phyloP scores from a whole-genome alignment of 345 rosid species.

The Sonneratia caseolaris region DNA sequence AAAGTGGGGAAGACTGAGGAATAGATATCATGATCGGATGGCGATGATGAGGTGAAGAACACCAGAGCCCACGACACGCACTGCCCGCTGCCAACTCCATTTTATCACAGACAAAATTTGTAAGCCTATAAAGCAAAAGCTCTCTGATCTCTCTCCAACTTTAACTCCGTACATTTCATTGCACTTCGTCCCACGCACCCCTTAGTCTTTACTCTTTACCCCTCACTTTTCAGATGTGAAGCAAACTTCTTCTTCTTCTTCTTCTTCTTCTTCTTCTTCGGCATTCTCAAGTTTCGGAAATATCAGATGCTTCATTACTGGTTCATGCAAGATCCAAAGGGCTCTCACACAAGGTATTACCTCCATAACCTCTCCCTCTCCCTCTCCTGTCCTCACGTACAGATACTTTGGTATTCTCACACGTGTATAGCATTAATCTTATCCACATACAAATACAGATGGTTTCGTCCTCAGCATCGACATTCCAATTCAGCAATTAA shows the following conservation, averaged over 20 bases:
- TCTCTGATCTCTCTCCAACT: constrained; percentile 5
- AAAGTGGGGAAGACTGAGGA: no score
- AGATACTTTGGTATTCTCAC: neutral
- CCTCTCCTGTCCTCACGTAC: no score
- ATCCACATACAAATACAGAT: neutral
- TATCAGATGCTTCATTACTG: constrained; percentile 13
- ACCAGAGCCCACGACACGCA: neutral
- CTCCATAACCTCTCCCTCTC: neutral
- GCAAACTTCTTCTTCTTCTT: constrained; percentile 6
- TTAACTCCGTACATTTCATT: neutral
- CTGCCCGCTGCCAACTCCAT: neutral
- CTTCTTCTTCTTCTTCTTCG: constrained; percentile 11
- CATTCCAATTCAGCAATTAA: no score
- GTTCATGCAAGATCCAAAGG: constrained; percentile 88
- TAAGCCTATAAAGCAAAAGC: neutral
- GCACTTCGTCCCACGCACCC: neutral
- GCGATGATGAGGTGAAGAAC: neutral
- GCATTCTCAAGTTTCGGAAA: neutral
- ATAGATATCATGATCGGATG: no score
- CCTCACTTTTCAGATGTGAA: constrained; percentile 7
- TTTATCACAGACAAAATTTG: neutral
- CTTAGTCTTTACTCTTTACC: neutral
- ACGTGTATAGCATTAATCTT: no score
- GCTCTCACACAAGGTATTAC: constrained; percentile 51
- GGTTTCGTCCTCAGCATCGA: no score